Evolutionary conservation across 805 yeast species (phyloP).

Genomic region (Zygosaccharomyces bisporus): DNA sequence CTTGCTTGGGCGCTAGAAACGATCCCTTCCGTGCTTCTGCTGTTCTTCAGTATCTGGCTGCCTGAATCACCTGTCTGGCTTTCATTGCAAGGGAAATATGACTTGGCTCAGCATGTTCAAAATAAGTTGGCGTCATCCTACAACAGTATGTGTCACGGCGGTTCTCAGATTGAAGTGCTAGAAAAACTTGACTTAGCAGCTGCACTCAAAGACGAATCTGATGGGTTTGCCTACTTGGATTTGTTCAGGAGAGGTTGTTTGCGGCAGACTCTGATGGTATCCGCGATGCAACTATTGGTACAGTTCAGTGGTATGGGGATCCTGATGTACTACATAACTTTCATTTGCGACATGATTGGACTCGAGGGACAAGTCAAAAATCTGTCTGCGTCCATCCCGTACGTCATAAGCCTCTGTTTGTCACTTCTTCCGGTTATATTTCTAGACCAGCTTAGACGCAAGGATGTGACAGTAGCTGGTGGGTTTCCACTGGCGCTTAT

Average conservation of each 20-base stretch:
- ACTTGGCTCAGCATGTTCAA: constrained; percentile 36
- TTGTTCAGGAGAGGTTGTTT: constrained; percentile 37
- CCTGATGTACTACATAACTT: constrained; percentile 43
- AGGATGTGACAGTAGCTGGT: constrained; percentile 46
- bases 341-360: constrained; percentile 48
- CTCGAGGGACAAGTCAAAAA: constrained; percentile 36
- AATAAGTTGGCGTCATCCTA: constrained; percentile 33
- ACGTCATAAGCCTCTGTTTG: constrained; percentile 40
- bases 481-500: constrained; percentile 37
- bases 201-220: constrained; percentile 15
- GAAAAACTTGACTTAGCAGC: constrained; percentile 21
- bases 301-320: constrained; percentile 46
- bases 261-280: constrained; percentile 39
- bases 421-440: constrained; percentile 43
- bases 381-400: constrained; percentile 39
- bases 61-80: constrained; percentile 59
- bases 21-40: constrained; percentile 40
- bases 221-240: constrained; percentile 19
- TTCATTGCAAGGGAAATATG: constrained; percentile 37
- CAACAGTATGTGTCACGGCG: constrained; percentile 9
- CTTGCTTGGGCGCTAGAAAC: constrained; percentile 59
- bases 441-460: constrained; percentile 45
- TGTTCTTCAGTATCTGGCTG: constrained; percentile 15
- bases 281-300: constrained; percentile 40
- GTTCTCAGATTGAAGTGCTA: constrained; percentile 8